Conservation (phyloP, 805 yeast genomes). For the Ogataea thermomethanolica region DNA sequence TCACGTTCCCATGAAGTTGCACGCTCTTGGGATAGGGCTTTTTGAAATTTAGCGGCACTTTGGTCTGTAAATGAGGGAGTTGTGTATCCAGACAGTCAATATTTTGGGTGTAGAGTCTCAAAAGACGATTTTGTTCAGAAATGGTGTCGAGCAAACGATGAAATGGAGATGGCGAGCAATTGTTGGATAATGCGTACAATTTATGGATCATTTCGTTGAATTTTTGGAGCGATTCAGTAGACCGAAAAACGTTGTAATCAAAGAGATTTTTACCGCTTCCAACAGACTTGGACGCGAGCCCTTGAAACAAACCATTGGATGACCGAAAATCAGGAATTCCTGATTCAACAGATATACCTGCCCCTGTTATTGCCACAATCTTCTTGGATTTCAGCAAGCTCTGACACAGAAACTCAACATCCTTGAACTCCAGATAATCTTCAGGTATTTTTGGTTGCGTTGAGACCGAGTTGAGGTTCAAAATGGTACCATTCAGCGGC, state of each 20-base stretch:
- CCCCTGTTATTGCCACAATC: conserved; percentile 73
- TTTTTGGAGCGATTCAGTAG: conserved; percentile 51
- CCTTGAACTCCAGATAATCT: conserved; percentile 37
- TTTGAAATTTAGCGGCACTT: conserved; percentile 42
- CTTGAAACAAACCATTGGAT: conserved; percentile 69
- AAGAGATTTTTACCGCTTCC: conserved; percentile 59
- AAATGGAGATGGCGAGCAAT: conserved; percentile 69
- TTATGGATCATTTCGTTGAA: conserved; percentile 75
- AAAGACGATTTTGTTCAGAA: conserved; percentile 59
- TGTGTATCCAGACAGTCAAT: conserved; percentile 76
- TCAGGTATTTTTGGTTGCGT: conserved; percentile 23
- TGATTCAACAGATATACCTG: conserved; percentile 86
- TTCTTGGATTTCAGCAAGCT: conserved; percentile 53
- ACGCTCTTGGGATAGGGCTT: conserved; percentile 50
- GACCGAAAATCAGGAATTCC: conserved; percentile 83
- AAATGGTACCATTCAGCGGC: conserved; percentile 44
- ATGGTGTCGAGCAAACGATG: conserved; percentile 61
- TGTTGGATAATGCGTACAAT: conserved; percentile 50
- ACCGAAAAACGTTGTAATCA: conserved; percentile 73
- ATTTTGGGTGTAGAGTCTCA: conserved; percentile 82
- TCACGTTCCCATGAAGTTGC: conserved; percentile 83
- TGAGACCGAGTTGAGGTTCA: conserved; percentile 35
- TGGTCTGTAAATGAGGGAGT: conserved; percentile 46
- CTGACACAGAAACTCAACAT: conserved; percentile 48
- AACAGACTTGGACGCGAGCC: conserved; percentile 38